Base-by-base conservation (phyloP, 106 monocot genomes). In the Dioscorea alata region DNA sequence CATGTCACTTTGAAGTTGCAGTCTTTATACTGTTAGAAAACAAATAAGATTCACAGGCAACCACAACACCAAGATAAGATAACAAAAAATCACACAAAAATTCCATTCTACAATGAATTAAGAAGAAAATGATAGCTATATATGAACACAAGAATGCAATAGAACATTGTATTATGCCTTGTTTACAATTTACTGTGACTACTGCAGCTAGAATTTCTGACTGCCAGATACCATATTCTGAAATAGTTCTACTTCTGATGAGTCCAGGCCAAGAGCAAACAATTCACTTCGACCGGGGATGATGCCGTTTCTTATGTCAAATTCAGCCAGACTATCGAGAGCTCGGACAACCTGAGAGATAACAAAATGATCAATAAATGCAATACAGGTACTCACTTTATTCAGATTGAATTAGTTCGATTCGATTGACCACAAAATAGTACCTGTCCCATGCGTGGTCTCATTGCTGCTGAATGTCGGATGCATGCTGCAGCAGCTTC, bases 391-490 rank as follows among this genome's bases (percentile, higher is more conserved):
- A 64, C 33, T 6, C 12, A 12, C 12, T 23, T 56, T 73, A 33
- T 8, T 51, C 8, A 61, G 52, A 2, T 10, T 50, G 14, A 24
- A 63, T n/a, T n/a, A 42, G 5, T 42, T 42, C 6, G 42, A 42
- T 42, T 42, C 6, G 2, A 42, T 42, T 42, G 42, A 42, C 4
- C 6, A 42, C 57, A 23, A 23, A 23, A 58, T 65, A 56, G 28
- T 88, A 92, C 92, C 88, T 85, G 83, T 60, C 75, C 81, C 92
- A 92, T 92, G 50, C 78, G 85, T 50, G 92, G 92, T 48, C 92
- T 80, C 85, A 88, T 92, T 60, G 73, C 48, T 22, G 85, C 82
- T 13, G 88, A 80, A 68, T 88, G 85, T 6, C 92, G 85, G 33
- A 83, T 74, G 10, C 92, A 92, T 57, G 88, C 82, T 57, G 88